Percentiles rank a stretch among this genome's conserved stretches.
Evolutionary conservation across 208 protist genomes (phyloP).

Genomic region (Tritrichomonas foetus): DNA sequence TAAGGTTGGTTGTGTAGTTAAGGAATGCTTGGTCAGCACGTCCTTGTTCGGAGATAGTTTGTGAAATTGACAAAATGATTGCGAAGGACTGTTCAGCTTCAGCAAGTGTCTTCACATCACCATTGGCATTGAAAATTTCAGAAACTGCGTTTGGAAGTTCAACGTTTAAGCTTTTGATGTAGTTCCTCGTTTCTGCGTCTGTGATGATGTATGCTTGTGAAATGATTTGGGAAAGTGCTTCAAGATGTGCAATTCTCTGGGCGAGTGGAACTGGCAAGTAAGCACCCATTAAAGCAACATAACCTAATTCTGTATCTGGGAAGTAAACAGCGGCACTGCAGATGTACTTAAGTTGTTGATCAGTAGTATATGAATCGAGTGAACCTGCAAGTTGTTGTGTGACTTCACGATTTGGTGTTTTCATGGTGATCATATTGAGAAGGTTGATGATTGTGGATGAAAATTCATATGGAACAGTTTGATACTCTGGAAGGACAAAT

Average conservation of each 20-base stretch:
- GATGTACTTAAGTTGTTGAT: background rate
- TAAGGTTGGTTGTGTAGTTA: background rate
- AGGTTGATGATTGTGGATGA: background rate
- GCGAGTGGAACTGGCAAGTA: background rate
- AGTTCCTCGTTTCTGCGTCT: background rate
- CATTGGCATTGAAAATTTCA: background rate
- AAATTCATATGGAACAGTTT: background rate
- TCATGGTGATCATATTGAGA: background rate
- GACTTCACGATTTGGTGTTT: background rate
- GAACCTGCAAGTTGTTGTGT: background rate
- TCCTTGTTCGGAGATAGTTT: background rate
- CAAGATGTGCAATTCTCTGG: background rate
- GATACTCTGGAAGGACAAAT: background rate
- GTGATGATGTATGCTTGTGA: background rate
- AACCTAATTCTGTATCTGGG: background rate
- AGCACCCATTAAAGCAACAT: background rate
- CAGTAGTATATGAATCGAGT: background rate
- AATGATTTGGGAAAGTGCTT: background rate
- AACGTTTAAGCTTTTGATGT: background rate
- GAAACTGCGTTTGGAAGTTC: background rate
- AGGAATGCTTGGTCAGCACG: background rate
- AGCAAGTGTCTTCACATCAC: background rate
- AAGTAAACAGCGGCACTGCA: background rate
- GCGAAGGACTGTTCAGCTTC: background rate
- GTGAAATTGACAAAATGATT: background rate